Conservation (phyloP, 1,284 basidiomycete genomes). For the Moesziomyces antarcticus region DNA sequence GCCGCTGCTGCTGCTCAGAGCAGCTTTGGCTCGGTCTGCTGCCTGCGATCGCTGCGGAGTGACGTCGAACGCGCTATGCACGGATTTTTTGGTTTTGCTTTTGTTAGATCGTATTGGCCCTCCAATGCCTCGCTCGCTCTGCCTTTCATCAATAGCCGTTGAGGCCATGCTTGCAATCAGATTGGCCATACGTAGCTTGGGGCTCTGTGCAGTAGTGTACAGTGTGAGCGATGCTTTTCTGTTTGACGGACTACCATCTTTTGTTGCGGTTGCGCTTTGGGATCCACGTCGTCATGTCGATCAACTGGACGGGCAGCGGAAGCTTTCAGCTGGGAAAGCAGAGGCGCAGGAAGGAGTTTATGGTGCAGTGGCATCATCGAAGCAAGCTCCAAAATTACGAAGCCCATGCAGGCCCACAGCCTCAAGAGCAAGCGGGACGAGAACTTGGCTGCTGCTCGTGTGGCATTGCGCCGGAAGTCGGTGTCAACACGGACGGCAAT, state of each 20-base stretch:
- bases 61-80: constrained; percentile 21
- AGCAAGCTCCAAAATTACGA: neutral
- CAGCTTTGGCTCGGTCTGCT: too few relatives aligned
- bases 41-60: constrained; percentile 32
- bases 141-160: too few relatives aligned
- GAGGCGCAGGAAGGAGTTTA: constrained; percentile 9
- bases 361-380: neutral
- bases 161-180: too few relatives aligned
- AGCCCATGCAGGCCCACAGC: neutral
- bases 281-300: constrained; percentile 18
- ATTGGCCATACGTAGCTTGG: too few relatives aligned
- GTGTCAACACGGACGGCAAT: neutral
- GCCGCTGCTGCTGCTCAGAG: neutral
- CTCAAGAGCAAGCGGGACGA: neutral
- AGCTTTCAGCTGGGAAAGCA: constrained; percentile 19
- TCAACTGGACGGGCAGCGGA: constrained; percentile 51
- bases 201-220: too few relatives aligned
- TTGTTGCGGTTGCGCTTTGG: neutral
- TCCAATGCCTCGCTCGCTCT: too few relatives aligned
- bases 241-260: neutral
- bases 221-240: too few relatives aligned
- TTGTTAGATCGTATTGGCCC: neutral
- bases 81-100: neutral
- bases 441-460: neutral
- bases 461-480: neutral